phyloP scores from a whole-genome alignment of 441 rosid species.

The Erodium trifolium region DNA sequence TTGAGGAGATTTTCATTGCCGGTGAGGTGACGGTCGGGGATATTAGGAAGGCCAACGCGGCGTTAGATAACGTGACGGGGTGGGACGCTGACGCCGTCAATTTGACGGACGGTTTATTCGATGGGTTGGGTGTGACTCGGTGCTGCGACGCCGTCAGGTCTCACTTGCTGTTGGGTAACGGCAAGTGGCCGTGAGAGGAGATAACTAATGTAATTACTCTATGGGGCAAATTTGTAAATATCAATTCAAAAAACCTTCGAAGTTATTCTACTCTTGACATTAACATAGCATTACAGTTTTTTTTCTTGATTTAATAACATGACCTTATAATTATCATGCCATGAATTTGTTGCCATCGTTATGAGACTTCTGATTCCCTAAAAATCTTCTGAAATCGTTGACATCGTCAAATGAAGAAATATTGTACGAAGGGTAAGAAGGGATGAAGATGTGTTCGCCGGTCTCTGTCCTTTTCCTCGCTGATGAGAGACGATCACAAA shows the following conservation, averaged over 20 bases:
- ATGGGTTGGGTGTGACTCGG: conserved; percentile 17
- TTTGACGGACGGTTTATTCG: conserved; percentile 17
- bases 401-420: no score
- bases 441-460: no score
- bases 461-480: no score
- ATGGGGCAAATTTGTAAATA: background rate
- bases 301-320: no score
- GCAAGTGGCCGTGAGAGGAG: background rate
- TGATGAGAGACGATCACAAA: no score
- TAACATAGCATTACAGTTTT: no score
- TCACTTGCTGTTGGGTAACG: background rate
- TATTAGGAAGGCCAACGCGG: conserved; percentile 40
- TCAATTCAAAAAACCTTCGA: background rate
- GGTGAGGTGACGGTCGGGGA: conserved; percentile 46
- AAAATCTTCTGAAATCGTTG: no score
- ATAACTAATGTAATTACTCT: background rate
- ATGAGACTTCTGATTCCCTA: no score
- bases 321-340: no score
- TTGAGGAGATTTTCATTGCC: background rate
- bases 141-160: conserved; percentile 15
- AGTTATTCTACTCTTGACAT: background rate
- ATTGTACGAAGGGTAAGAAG: no score
- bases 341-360: no score
- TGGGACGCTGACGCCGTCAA: conserved; percentile 53
- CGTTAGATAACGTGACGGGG: conserved; percentile 40